phyloP scores from a whole-genome alignment of 805 yeast genomes.

The Candida insectalens region DNA sequence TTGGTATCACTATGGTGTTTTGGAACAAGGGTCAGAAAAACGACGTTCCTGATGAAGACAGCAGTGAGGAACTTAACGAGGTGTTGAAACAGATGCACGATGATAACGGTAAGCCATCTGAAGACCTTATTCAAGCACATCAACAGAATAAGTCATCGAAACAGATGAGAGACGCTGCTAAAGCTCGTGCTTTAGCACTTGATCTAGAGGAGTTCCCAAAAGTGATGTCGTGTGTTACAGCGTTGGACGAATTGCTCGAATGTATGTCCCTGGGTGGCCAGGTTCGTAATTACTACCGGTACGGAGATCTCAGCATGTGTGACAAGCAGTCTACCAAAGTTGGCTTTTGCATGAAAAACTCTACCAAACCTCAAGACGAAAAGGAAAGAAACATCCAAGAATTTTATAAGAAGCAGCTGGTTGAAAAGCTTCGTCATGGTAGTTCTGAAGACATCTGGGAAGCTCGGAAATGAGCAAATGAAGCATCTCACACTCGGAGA shows the following conservation, averaged over 20 bases:
- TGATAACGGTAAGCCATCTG: too few relatives aligned
- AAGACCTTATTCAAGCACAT: too few relatives aligned
- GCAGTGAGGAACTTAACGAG: too few relatives aligned
- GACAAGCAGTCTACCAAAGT: conserved; percentile 60
- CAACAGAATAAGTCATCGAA: too few relatives aligned
- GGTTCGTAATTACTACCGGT: conserved; percentile 70
- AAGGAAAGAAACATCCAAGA: conserved; percentile 46
- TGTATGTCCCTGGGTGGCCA: conserved; percentile 93
- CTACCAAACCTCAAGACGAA: conserved; percentile 44
- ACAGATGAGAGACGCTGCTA: conserved; percentile 22
- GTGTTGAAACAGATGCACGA: too few relatives aligned
- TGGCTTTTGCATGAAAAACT: conserved; percentile 66
- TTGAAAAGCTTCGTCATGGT: conserved; percentile 55
- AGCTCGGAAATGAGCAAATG: conserved; percentile 10
- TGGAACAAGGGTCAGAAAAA: not conserved
- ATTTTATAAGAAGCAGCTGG: conserved; percentile 56
- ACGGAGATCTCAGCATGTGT: conserved; percentile 71
- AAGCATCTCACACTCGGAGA: too few relatives aligned
- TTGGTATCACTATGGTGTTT: conserved; percentile 1
- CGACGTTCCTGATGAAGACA: not conserved
- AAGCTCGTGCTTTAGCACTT: conserved; percentile 17
- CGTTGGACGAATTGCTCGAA: conserved; percentile 75
- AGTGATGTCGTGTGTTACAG: conserved; percentile 63
- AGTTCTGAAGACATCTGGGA: conserved; percentile 86
- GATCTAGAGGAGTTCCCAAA: conserved; percentile 22